Evolutionary conservation across 495 filamentous ascomycete species (phyloP), one percentile per base, ranked within the genome.

Genomic region (Trichoderma orchidacearum): DNA sequence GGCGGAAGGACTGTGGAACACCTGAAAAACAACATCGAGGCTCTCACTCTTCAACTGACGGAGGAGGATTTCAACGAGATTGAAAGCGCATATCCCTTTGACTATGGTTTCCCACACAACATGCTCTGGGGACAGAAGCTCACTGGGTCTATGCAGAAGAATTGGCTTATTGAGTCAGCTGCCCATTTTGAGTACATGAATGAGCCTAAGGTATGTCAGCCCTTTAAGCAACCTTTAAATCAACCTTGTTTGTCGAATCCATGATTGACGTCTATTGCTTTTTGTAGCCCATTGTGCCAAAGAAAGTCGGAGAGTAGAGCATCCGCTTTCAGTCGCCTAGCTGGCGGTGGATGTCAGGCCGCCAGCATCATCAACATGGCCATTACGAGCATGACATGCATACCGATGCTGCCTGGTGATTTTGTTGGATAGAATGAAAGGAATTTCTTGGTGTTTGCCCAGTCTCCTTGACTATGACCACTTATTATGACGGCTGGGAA

Each of bases 21-120:
- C 53, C 63, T 90, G 4, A 81, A 84, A 67, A 77, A 70, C 57
- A 88, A 84, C 55, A 83, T 89, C 58, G 83, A 84, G 58, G 86
- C 82, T 3, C 66, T 89, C 30, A 68, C 62, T 0, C 52, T 89
- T 31, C 60, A 66, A 51, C 68, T 90, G 55, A 76, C 70, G 2
- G 66, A 76, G 0, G 76, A 83, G 27, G 84, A 90, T 30, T 75
- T 89, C 23, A 63, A 75, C 28, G 77, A 84, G 64, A 85, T 89
- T 59, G 85, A 89, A 54, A 60, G 50, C 21, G 83, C 81, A 7
- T 68, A 70, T 51, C 71, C 74, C 6, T 88, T 86, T 64, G 82
- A 86, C 60, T 32, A 75, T 56, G 82, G 83, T 5, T 86, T 85
- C 68, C 84, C 83, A 3, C 54, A 66, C 55, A 74, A 61, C 48